These are phyloP conservation scores for Colletotrichum ledebouriae DNA, from an alignment of 2,329 filamentous ascomycete genomes.

Conservation along the genomic window DNA sequence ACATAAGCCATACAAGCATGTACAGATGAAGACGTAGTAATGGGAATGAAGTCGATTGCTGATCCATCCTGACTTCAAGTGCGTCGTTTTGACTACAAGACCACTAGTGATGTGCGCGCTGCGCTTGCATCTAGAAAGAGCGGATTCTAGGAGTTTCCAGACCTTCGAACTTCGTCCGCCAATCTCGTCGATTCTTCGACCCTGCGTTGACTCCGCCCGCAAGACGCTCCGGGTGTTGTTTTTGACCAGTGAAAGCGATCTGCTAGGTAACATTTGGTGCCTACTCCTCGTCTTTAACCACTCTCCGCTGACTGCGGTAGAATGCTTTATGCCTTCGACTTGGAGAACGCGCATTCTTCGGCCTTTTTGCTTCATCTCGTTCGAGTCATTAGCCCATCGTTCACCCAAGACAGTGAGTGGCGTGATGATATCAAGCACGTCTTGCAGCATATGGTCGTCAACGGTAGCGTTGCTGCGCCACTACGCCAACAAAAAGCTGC, in stretches of 20 bases:
- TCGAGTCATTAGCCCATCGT: not conserved
- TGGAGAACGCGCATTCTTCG: slow-evolving; percentile 11
- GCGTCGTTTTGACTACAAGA: slow-evolving; percentile 1
- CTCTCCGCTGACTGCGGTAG: too few species aligned
- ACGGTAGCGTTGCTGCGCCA: slow-evolving; percentile 5
- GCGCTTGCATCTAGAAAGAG: not conserved
- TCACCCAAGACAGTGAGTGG: not conserved
- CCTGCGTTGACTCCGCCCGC: slow-evolving; percentile 3
- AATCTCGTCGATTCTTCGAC: not conserved
- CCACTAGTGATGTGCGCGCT: slow-evolving; percentile 1
- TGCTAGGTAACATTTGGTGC: not conserved
- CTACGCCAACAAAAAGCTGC: slow-evolving; percentile 6
- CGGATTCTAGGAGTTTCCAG: not conserved
- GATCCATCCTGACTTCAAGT: not conserved
- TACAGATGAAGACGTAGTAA: too few species aligned
- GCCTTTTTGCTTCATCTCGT: slow-evolving; percentile 4
- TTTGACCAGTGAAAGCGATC: not conserved
- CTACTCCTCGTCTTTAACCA: not conserved
- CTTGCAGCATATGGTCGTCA: slow-evolving; percentile 9
- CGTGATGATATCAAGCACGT: slow-evolving; percentile 9
- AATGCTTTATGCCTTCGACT: not conserved
- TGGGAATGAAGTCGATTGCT: too few species aligned
- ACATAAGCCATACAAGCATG: too few species aligned
- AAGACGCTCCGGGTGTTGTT: not conserved
- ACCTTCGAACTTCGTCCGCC: not conserved